Evolutionary conservation across 257 asterid species (phyloP), one percentile per base, ranked within the genome.

Genomic region (Echites panduratus): DNA sequence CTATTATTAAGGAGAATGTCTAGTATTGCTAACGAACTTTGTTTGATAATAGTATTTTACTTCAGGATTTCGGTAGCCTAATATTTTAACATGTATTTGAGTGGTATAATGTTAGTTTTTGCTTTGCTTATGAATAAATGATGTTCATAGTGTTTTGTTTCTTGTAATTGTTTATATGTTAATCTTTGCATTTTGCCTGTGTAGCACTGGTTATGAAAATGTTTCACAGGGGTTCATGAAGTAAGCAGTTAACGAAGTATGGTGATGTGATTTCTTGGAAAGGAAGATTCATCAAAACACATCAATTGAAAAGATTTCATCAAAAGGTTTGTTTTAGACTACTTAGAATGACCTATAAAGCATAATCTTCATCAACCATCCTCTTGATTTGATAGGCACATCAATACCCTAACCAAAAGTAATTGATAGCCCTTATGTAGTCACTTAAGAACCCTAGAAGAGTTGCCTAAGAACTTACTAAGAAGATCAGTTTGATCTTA

Each of bases 41-140:
- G 19, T 72, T 45, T 22, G 26, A 24, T 44, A 41, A 41, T 20
- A 27, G 29, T n/a, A 50, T 64, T 26, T 9, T 49, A 19, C 9
- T 24, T 72, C 29, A 7, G 41, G 52, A 76, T 56, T 75, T 29
- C 32, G 62, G 40, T n/a, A 48, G 38, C 45, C 48, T 24, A 54
- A 68, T 32, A 54, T 49, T 72, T 45, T 48, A 40, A 44, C 40
- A 17, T 26, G 19, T 63, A 8, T 27, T n/a, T n/a, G 67, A 47
- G 38, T 38, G 62, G 4, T 54, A 4, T 57, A 12, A 45, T 38
- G 63, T 14, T 56, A 44, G 22, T 40, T 56, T 70, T 58, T 20
- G 45, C 61, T 66, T 35, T 58, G 48, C 52, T 70, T 19, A 44
- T n/a, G 17, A 44, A 41, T 54, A 26, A 16, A 1, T 57, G 9